These are phyloP conservation scores for Apocynum venetum DNA, from an alignment of 257 asterid genomes.

Conservation along the genomic window DNA sequence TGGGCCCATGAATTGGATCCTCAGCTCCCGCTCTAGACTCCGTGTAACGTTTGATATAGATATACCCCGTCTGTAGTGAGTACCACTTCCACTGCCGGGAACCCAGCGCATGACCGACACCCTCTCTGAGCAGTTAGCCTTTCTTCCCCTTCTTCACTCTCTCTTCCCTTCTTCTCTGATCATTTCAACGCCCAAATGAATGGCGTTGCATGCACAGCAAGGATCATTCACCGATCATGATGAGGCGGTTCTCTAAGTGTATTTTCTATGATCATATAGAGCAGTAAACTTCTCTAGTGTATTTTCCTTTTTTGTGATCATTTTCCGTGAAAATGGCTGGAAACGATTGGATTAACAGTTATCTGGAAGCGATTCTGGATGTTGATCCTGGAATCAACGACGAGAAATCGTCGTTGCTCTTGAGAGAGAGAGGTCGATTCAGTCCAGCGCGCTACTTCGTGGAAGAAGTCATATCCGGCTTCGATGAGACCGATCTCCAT, in stretches of 20 bases:
- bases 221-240: no score
- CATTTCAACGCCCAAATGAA: background rate
- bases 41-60: background rate
- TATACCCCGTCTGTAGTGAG: background rate
- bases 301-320: background rate
- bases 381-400: slow-evolving; percentile 58
- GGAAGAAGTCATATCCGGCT: slow-evolving; percentile 72
- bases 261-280: background rate
- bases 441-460: slow-evolving; percentile 85
- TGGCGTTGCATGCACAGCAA: background rate
- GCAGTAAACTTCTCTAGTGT: background rate
- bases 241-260: no score
- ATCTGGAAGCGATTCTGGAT: slow-evolving; percentile 72
- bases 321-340: slow-evolving; percentile 44
- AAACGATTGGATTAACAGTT: slow-evolving; percentile 77
- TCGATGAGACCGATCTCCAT: slow-evolving; percentile 84
- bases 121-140: background rate
- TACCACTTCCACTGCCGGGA: background rate
- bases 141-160: background rate
- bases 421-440: slow-evolving; percentile 75
- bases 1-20: background rate
- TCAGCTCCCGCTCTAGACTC: background rate
- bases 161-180: no score
- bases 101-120: background rate
- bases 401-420: slow-evolving; percentile 42